phyloP scores from a whole-genome alignment of 106 monocot species.

The Dendrobium chrysotoxum region DNA sequence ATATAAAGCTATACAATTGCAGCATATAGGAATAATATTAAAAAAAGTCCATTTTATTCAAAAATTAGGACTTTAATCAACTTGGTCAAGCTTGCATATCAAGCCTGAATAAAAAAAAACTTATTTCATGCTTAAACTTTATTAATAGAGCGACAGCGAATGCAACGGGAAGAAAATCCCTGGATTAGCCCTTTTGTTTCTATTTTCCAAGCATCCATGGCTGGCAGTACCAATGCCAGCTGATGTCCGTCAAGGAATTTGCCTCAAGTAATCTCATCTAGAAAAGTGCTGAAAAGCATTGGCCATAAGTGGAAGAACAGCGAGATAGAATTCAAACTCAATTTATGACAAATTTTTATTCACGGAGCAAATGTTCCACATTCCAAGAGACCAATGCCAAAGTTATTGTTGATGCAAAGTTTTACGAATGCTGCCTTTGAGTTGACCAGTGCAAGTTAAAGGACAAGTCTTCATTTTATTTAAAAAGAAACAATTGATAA shows the following conservation, averaged over 20 bases:
- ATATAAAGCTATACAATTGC: neutral
- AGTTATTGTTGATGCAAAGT: neutral
- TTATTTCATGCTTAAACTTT: neutral
- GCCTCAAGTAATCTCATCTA: neutral
- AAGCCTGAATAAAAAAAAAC: neutral
- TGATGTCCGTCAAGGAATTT: neutral
- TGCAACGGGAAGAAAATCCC: neutral
- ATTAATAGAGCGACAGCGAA: neutral
- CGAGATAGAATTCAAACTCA: no score
- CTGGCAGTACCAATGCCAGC: neutral
- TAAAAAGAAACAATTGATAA: neutral
- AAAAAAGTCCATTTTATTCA: neutral
- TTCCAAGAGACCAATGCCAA: neutral
- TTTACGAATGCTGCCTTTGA: neutral
- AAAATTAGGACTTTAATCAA: neutral
- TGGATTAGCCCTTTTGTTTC: neutral
- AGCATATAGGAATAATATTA: neutral
- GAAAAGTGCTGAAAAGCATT: neutral
- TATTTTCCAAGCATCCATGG: neutral
- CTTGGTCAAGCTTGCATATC: neutral
- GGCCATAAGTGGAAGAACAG: neutral
- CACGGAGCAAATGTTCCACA: neutral
- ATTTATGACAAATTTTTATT: neutral
- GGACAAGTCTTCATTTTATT: neutral
- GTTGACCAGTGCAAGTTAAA: neutral